Evolutionary conservation across 2,329 filamentous ascomycete genomes (phyloP).

Genomic region (Cladosporium oxysporum): DNA sequence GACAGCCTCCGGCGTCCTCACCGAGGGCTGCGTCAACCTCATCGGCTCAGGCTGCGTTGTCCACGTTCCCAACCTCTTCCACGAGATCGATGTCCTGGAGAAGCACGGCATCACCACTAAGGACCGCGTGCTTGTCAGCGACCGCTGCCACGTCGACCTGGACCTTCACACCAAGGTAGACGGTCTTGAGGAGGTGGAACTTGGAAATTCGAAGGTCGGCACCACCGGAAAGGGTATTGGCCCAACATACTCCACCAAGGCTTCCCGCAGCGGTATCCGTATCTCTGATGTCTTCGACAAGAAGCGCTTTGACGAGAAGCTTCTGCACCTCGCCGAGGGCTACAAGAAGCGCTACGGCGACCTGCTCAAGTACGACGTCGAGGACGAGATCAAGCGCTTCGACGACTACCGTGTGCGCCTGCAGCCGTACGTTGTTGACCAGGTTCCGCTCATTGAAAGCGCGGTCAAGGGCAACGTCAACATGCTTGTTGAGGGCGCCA

Average conservation of each 20-base stretch:
- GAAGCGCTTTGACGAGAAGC: constrained; percentile 64
- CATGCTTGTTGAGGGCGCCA: constrained; percentile 69
- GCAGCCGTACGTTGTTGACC: constrained; percentile 65
- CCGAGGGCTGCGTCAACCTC: constrained; percentile 69
- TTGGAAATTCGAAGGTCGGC: constrained; percentile 53
- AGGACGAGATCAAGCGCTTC: constrained; percentile 67
- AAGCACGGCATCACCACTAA: constrained; percentile 61
- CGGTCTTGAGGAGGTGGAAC: constrained; percentile 60
- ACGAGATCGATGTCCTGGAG: constrained; percentile 62
- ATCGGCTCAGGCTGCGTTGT: constrained; percentile 69
- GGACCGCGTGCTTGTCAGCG: constrained; percentile 64
- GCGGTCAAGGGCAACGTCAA: constrained; percentile 61
- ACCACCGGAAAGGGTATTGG: constrained; percentile 53
- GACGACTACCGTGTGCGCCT: constrained; percentile 60
- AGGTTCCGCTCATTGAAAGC: constrained; percentile 62
- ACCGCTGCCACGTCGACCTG: constrained; percentile 65
- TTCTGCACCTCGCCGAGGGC: constrained; percentile 62
- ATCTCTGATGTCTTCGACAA: constrained; percentile 69
- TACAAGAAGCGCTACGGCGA: constrained; percentile 70
- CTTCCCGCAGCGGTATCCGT: constrained; percentile 65
- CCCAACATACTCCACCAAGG: constrained; percentile 65
- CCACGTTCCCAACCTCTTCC: constrained; percentile 67
- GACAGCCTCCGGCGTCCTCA: constrained; percentile 69
- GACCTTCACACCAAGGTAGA: constrained; percentile 68
- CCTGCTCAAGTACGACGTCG: constrained; percentile 65